Evolutionary conservation across 306 rosid species (phyloP), one percentile per base, ranked within the genome.

Genomic region (Ceratonia siliqua): DNA sequence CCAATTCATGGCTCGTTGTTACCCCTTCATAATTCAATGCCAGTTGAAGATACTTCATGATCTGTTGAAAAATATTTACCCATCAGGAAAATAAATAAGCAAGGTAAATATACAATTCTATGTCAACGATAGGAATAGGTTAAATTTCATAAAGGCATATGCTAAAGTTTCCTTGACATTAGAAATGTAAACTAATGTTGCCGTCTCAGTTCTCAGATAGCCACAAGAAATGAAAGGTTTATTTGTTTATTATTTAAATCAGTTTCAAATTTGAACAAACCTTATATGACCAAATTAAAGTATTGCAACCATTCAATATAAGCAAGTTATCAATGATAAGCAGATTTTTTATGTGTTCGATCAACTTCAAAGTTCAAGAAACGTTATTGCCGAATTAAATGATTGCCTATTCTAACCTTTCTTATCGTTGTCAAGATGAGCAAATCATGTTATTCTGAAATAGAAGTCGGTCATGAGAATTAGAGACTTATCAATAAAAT

Each of bases 221-320:
- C 22, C 11, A 30, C 46, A 30, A 21, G 75, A 56, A 81, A 36
- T 54, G 41, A 2, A 27, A 62, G 69, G 63, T 27, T 73, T 38
- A 66, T 78, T 55, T 15, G 20, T 53, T 62, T 71, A 58, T 30
- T 77, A 56, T 27, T 28, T 59, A n/a, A n/a, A n/a, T n/a, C 43
- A 18, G 33, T 38, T 27, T 27, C 38, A 61, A 10, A 69, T 27
- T 25, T 33, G 17, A 52, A 70, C 66, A n/a, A 56, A 49, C 36
- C 50, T 25, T 33, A 22, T 46, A 22, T 46, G 41, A 39, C 21
- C 41, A 32, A 57, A 57, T 56, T 25, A 67, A 55, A 3, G 48
- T 77, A 18, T 9, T 62, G 27, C 25, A n/a, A n/a, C n/a, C n/a
- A n/a, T n/a, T n/a, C n/a, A n/a, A n/a, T n/a, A n/a, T n/a, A n/a